Conservation (phyloP, 352 stramenopile genomes). For the Globisporangium paddicum region DNA sequence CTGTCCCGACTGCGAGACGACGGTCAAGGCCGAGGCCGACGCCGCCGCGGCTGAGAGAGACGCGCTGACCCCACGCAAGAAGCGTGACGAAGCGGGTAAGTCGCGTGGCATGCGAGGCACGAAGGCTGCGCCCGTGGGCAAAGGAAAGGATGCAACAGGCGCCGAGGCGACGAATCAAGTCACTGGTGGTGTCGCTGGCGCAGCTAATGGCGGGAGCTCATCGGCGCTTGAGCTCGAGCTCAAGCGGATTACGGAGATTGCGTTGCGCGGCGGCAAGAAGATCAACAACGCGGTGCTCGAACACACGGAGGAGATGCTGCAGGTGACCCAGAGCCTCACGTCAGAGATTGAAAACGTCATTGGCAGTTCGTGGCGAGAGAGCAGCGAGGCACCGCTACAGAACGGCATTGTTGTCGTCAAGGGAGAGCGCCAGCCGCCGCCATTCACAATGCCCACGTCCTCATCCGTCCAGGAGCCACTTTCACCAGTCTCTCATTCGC, state of each 20-base stretch:
- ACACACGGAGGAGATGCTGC: constrained; percentile 70
- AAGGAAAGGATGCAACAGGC: constrained; percentile 2
- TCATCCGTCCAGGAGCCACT: constrained; percentile 9
- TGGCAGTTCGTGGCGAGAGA: constrained; percentile 20
- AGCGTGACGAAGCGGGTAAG: constrained; percentile 26
- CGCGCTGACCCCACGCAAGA: constrained; percentile 29
- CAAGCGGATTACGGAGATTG: constrained; percentile 67
- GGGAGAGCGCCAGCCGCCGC: constrained; percentile 20
- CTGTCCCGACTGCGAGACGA: constrained; percentile 73
- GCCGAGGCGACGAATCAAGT: not conserved
- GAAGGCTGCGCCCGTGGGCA: constrained; percentile 10
- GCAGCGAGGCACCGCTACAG: not conserved
- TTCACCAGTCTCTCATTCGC: constrained; percentile 25
- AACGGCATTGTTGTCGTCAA: not conserved
- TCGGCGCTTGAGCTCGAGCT: constrained; percentile 35
- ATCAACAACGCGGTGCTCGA: constrained; percentile 77
- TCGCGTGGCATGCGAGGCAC: constrained; percentile 12
- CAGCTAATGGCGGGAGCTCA: not conserved
- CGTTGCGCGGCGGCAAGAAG: constrained; percentile 58
- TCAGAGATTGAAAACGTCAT: constrained; percentile 45
- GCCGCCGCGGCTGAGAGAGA: constrained; percentile 25
- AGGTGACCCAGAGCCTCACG: constrained; percentile 45
- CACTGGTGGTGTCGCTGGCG: not conserved
- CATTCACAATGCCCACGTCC: constrained; percentile 31
- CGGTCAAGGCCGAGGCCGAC: constrained; percentile 15